Percentiles rank a stretch among this genome's conserved stretches.
phyloP scores from a whole-genome alignment of 768 basidiomycete species.

The Mycena metata region DNA sequence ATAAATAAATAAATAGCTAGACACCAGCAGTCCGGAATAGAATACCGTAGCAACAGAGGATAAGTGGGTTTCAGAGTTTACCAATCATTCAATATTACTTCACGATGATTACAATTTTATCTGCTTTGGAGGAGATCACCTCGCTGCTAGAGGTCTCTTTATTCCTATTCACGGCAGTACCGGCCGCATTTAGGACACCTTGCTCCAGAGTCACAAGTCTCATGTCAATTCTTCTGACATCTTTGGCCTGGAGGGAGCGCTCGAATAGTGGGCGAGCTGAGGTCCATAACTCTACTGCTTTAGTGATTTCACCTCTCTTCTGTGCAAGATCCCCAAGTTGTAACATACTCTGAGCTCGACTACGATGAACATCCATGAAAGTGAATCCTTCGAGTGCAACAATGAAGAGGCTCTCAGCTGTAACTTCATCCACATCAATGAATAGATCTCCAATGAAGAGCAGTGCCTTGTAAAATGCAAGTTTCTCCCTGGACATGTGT shows the following conservation, averaged over 20 bases:
- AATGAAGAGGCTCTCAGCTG: not conserved
- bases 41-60: no score
- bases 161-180: no score
- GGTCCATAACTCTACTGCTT: not conserved
- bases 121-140: no score
- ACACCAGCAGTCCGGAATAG: no score
- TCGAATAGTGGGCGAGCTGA: slow-evolving; percentile 10
- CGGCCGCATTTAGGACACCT: no score
- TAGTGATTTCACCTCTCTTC: not conserved
- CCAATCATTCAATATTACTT: no score
- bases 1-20: no score
- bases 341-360: slow-evolving; percentile 1
- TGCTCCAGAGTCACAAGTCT: not conserved
- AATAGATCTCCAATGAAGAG: not conserved
- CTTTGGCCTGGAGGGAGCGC: not conserved
- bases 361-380: slow-evolving; percentile 7
- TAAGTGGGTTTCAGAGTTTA: no score
- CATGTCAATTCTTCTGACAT: not conserved
- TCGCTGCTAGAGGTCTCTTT: no score
- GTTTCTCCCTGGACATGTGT: not conserved
- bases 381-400: not conserved
- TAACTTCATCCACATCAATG: not conserved
- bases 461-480: slow-evolving; percentile 1
- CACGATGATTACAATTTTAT: no score
- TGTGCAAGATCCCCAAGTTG: slow-evolving; percentile 3